phyloP scores from a whole-genome alignment of 164 flowering plant genomes.

The Chimonanthus salicifolius region DNA sequence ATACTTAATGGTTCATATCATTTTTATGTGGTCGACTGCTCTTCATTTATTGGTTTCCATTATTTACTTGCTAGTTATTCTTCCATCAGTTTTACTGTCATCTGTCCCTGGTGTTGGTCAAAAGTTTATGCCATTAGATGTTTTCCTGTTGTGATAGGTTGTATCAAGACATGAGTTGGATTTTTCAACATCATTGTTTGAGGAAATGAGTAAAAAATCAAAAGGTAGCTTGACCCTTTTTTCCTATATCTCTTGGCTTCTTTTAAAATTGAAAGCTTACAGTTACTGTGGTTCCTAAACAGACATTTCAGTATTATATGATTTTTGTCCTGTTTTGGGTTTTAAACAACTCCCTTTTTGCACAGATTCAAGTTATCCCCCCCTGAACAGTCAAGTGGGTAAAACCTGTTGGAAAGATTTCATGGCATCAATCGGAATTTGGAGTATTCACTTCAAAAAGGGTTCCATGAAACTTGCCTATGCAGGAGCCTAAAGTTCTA shows the following conservation, averaged over 20 bases:
- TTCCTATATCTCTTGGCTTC: not conserved
- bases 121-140: conserved; percentile 7
- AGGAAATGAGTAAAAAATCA: conserved; percentile 7
- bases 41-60: conserved; percentile 4
- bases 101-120: not conserved
- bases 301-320: not conserved
- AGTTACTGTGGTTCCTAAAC: not conserved
- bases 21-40: not conserved
- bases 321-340: not conserved
- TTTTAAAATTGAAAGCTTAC: conserved; percentile 5
- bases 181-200: conserved; percentile 6
- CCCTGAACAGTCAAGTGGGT: too few relatives aligned
- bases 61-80: not conserved
- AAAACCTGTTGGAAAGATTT: too few relatives aligned
- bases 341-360: not conserved
- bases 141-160: conserved; percentile 11
- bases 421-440: too few relatives aligned
- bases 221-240: conserved; percentile 6
- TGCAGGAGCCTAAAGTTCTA: too few relatives aligned
- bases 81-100: not conserved
- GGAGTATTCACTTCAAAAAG: too few relatives aligned
- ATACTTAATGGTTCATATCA: not conserved
- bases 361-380: too few relatives aligned
- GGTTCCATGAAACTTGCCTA: too few relatives aligned
- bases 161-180: conserved; percentile 3